Base-by-base conservation (phyloP, 2,329 filamentous ascomycete genomes). In the Xylariaceae sp. region DNA sequence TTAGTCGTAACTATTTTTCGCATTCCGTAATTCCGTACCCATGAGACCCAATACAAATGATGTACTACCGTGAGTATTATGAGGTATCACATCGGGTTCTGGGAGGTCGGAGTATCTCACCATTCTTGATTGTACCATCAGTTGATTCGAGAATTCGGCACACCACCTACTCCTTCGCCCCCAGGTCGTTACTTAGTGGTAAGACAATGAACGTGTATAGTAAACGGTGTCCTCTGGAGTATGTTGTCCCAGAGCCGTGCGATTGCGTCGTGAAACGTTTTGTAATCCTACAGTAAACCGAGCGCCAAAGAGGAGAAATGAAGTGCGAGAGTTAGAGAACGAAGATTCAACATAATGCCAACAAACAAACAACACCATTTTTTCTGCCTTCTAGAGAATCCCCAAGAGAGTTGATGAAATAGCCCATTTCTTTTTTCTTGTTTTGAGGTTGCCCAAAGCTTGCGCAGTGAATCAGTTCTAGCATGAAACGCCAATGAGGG, bases 391-490 rank as follows among this genome's bases (percentile, higher is more conserved):
- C 53, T 51, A 49, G 37, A 53, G 17, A 56, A 47, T 47, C 56
- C 37, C 52, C 58, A 44, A 9, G 9, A 3, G 37, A 42, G 37
- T 49, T 17, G 10, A 62, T 51, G 18, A 42, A 11, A 53, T 44
- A 4, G 11, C 7, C 53, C 47, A 15, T 35, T 39, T 51, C 53
- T 42, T 39, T 59, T 60, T 35, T 56, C 11, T 42, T 42, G 37
- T 57, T 57, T 61, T 39, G 55, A 30, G 23, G 47, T 55, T 50
- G 57, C 47, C 39, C 51, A 59, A 56, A 64, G 57, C 62, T 64
- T 62, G 62, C 60, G 60, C 62, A 55, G 47, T 49, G 55, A 52
- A 58, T 50, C 45, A 56, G 50, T 45, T 64, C 62, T 64, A 62
- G 30, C 13, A 56, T 37, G 48, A 13, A 58, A 55, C 62, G 63